Evolutionary conservation across 2,329 filamentous ascomycete species (phyloP), one percentile per base, ranked within the genome.

Genomic region (Sporothrix brasiliensis): DNA sequence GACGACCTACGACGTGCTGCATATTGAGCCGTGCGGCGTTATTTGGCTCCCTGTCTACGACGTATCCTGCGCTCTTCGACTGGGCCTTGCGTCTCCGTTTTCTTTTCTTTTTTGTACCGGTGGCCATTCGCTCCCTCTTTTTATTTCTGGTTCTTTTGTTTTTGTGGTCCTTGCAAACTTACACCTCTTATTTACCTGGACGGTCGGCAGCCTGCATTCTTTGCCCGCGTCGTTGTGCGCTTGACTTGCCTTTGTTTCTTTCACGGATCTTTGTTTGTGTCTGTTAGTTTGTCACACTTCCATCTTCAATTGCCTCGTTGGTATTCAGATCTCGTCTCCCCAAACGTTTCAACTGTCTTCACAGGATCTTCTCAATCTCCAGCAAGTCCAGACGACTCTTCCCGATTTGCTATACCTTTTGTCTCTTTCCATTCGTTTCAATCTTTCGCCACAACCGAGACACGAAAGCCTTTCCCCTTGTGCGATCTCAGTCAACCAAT

Each of bases 401-500:
- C 30, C 53, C 39, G 19, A 34, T 34, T 44, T 58, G 52, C 39
- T 19, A 11, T 49, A 19, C 34, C 11, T 58, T 58, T 21, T 44
- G 9, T 3, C 24, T 2, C 67, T 53, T 44, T 34, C 21, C 27
- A 11, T 49, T 49, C 39, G 24, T 58, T n/a, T 39, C 67, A 39
- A 52, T 41, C 24, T 60, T 47, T 63, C 30, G 44, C 21, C 41
- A 50, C 4, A 60, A 39, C 53, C 50, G 41, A 50, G 54, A 69
- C 68, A 56, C 65, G 34, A 47, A 67, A 67, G 68, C 60, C 50
- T 53, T 56, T 39, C 60, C 21, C 39, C 41, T 49, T 66, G 41
- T 49, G 52, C 41, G 61, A 67, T 49, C 39, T 47, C 21, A 47
- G 14, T 41, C 56, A 60, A 24, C 54, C 54, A 63, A 68, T 56